phyloP scores from a whole-genome alignment of 805 yeast genomes.

The Candida gorgasii region DNA sequence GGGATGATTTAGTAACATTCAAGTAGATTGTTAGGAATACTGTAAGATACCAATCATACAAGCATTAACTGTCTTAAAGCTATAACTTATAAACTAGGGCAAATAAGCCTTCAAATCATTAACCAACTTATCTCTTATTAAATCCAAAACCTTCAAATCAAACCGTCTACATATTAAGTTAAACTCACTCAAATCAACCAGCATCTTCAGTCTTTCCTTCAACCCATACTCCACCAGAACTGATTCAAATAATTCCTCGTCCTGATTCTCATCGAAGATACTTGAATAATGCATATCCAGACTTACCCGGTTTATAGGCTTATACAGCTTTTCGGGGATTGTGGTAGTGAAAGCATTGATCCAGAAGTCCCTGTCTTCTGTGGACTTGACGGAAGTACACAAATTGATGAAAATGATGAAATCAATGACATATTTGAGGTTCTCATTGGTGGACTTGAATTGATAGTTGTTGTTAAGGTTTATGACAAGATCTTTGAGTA shows the following conservation, averaged over 20 bases:
- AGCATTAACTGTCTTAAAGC: no score
- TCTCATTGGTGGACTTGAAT: constrained; percentile 24
- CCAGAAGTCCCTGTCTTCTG: constrained; percentile 26
- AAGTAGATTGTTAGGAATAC: no score
- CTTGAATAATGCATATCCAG: constrained; percentile 31
- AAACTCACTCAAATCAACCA: constrained; percentile 12
- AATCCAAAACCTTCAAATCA: constrained; percentile 10
- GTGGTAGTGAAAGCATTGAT: constrained; percentile 13
- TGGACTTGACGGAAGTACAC: constrained; percentile 17
- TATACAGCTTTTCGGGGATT: neutral
- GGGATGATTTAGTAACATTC: no score
- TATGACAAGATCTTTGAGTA: constrained; percentile 5
- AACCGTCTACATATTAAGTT: constrained; percentile 1
- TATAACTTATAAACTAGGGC: no score
- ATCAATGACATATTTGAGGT: constrained; percentile 25
- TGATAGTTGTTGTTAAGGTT: constrained; percentile 9
- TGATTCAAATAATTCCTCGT: constrained; percentile 19
- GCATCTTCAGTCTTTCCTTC: constrained; percentile 8
- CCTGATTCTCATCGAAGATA: constrained; percentile 20
- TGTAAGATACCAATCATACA: no score
- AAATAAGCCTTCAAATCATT: constrained; percentile 8
- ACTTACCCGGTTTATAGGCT: neutral
- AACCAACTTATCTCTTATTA: constrained; percentile 13
- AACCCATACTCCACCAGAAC: constrained; percentile 13
- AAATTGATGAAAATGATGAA: constrained; percentile 22